Evolutionary conservation across 2,329 filamentous ascomycete species (phyloP).

Genomic region (Bipolaris oryzae): DNA sequence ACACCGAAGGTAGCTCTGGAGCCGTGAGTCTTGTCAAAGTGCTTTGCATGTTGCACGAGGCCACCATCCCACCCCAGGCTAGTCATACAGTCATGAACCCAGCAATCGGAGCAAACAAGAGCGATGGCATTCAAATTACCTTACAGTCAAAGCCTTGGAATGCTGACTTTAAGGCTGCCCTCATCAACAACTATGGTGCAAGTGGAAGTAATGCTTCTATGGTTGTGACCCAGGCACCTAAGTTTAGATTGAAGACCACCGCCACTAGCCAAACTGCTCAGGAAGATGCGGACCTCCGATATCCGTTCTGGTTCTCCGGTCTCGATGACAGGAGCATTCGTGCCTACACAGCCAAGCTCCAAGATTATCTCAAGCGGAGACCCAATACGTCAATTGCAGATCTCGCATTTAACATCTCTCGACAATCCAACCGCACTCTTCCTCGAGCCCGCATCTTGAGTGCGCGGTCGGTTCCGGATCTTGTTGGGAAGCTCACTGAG

Average conservation of each 20-base stretch:
- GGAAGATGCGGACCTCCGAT: background rate
- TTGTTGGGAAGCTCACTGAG: background rate
- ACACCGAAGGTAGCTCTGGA: slow-evolving; percentile 29
- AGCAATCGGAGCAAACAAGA: slow-evolving; percentile 8
- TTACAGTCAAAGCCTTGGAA: slow-evolving; percentile 16
- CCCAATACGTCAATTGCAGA: slow-evolving; percentile 1
- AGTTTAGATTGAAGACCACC: background rate
- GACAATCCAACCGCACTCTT: slow-evolving; percentile 16
- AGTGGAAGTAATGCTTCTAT: slow-evolving; percentile 27
- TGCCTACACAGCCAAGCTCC: background rate
- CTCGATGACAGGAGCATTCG: background rate
- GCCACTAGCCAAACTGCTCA: too few species aligned
- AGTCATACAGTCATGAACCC: slow-evolving; percentile 22
- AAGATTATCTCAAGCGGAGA: background rate
- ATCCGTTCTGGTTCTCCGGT: slow-evolving; percentile 8
- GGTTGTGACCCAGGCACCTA: slow-evolving; percentile 11
- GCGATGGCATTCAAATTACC: slow-evolving; percentile 23
- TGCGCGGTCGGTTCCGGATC: background rate
- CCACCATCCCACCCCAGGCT: slow-evolving; percentile 29
- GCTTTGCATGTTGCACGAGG: slow-evolving; percentile 29
- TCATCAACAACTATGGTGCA: slow-evolving; percentile 36
- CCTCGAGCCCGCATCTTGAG: slow-evolving; percentile 7
- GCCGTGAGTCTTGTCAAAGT: slow-evolving; percentile 36
- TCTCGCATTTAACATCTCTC: slow-evolving; percentile 20
- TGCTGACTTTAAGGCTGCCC: slow-evolving; percentile 6